Percentiles rank a stretch among this genome's conserved stretches.
Evolutionary conservation across 768 basidiomycete species (phyloP).

Genomic region (Lentinus tigrinus): DNA sequence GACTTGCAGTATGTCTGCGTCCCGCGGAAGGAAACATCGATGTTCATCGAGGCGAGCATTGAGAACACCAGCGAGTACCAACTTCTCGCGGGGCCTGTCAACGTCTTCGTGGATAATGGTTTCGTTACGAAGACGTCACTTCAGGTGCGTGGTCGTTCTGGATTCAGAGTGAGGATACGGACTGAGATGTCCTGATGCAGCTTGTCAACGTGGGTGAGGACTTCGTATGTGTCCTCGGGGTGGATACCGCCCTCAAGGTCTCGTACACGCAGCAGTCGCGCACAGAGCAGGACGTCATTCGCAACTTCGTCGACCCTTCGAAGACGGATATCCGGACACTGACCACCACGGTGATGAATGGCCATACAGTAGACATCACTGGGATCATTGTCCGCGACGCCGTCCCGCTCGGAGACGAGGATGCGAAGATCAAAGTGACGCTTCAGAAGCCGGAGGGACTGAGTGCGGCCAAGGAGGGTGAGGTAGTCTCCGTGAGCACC

Average conservation of each 20-base stretch:
- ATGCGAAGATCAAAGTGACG: neutral
- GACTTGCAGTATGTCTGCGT: constrained; percentile 47
- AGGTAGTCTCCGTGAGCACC: constrained; percentile 37
- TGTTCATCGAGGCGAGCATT: constrained; percentile 46
- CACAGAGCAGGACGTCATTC: constrained; percentile 35
- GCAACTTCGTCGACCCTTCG: constrained; percentile 44
- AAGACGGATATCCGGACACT: constrained; percentile 43
- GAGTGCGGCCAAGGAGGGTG: constrained; percentile 29
- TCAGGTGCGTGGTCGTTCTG: constrained; percentile 32
- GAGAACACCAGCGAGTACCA: constrained; percentile 59
- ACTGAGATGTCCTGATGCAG: neutral
- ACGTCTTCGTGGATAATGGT: constrained; percentile 55
- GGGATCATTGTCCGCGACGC: neutral
- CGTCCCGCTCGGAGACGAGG: neutral
- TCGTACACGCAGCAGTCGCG: constrained; percentile 41
- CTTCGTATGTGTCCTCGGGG: constrained; percentile 56
- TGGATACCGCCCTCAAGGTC: constrained; percentile 32
- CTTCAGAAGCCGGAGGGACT: neutral
- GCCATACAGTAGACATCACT: neutral
- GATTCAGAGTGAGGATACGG: too few relatives aligned
- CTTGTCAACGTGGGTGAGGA: constrained; percentile 47
- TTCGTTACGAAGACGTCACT: constrained; percentile 55
- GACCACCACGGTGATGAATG: constrained; percentile 36
- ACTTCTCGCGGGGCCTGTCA: constrained; percentile 52
- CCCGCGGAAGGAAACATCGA: constrained; percentile 47